Percentiles rank a stretch among this genome's conserved stretches.
These are phyloP conservation scores for Myriosclerotinia duriaeana DNA, from an alignment of 2,329 filamentous ascomycete species.

Conservation along the genomic window DNA sequence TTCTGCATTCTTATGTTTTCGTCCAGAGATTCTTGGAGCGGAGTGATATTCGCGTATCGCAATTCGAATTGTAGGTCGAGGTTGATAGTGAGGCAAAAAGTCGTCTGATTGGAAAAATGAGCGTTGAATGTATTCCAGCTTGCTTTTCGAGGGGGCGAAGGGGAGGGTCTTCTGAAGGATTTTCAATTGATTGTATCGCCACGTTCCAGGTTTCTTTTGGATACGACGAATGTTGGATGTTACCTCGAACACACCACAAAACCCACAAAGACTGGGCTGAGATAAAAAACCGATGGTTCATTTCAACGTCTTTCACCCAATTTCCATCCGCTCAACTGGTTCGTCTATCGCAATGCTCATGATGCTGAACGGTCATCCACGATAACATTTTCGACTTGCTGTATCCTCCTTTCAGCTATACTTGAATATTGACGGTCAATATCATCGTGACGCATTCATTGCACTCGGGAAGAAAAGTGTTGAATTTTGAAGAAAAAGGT, in stretches of 20 bases:
- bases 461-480: background rate
- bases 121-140: background rate
- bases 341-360: background rate
- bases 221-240: background rate
- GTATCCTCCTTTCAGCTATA: too few species aligned
- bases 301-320: background rate
- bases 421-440: background rate
- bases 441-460: background rate
- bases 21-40: background rate
- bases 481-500: background rate
- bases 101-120: background rate
- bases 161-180: background rate
- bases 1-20: background rate
- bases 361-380: too few species aligned
- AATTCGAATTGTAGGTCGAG: background rate
- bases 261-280: background rate
- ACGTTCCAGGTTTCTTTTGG: background rate
- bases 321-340: background rate
- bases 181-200: background rate
- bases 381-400: background rate
- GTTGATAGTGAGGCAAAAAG: background rate
- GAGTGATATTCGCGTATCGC: background rate
- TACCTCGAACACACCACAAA: background rate
- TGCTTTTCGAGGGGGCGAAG: background rate
- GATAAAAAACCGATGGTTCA: background rate